Evolutionary conservation across 179 eudicot species (phyloP).

Genomic region (Vitellaria paradoxa): DNA sequence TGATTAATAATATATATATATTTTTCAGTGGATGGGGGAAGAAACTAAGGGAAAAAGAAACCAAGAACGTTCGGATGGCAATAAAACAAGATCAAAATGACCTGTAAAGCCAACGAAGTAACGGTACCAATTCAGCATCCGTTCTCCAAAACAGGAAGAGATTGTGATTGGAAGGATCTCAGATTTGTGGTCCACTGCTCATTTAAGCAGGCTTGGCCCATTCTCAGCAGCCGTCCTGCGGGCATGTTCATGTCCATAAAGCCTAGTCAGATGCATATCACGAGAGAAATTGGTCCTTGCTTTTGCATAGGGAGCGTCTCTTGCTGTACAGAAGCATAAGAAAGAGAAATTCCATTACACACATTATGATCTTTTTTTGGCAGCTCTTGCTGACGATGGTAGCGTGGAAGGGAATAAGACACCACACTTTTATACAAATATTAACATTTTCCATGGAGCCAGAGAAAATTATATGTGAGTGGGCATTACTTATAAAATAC

Average conservation of each 20-base stretch:
- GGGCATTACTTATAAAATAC: no score
- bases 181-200: background rate
- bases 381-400: background rate
- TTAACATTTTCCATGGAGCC: no score
- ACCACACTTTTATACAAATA: background rate
- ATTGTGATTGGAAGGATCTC: background rate
- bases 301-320: constrained; percentile 96
- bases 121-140: background rate
- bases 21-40: no score
- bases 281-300: constrained; percentile 75
- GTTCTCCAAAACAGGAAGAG: background rate
- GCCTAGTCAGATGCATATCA: constrained; percentile 82
- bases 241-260: constrained; percentile 43
- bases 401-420: background rate
- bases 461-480: no score
- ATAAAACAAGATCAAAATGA: background rate
- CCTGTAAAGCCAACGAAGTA: background rate
- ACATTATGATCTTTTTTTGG: no score
- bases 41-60: background rate
- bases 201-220: constrained; percentile 59
- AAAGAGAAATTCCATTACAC: no score
- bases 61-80: background rate
- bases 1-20: background rate
- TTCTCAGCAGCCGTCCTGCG: constrained; percentile 59
- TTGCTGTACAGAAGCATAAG: constrained; percentile 49